Base-by-base conservation (phyloP, 2,329 filamentous ascomycete genomes). In the Cladosporium halotolerans region DNA sequence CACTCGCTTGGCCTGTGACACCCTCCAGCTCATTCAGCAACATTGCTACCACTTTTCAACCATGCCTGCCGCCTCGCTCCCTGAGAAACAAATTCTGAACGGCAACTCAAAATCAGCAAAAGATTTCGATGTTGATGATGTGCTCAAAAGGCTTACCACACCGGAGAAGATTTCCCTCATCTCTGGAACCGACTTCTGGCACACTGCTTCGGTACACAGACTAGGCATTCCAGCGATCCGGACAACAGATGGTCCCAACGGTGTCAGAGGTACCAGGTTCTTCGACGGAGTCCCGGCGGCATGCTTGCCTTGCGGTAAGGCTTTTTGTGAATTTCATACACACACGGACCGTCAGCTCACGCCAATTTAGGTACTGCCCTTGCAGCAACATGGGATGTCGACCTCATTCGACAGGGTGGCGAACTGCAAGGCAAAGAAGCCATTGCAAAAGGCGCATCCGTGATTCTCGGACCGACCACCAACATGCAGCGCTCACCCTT, bases 231-330 rank as follows among this genome's bases (percentile, higher is more conserved):
- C 84, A 5, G 81, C 83, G 0, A 73, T 87, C 32, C 80, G 84
- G 45, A 75, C 84, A 44, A 80, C 81, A 36, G 85, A 88, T 60
- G 84, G 85, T 0, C 85, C 85, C 36, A 87, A 86, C 65, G 85
- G 85, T 47, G 79, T 85, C 33, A 76, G 85, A 58, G 84, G 84
- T 47, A 82, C 79, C 44, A 81, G 79, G 60, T 86, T 85, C 73
- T 86, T 87, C 70, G 80, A 83, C 59, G 81, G 83, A 49, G 70
- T 64, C 14, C 68, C 72, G 53, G 86, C 88, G 38, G 88, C 88
- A 14, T 78, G 89, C 44, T 87, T 92, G 59, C 88, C 88, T 7
- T 91, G 87, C 60, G 87, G 86, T 53, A 53, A 48, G 55, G 44
- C 16, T 13, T 3, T 13, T 8, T 4, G 6, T 9, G 7, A 9